A percentile compares a stretch with the other conserved stretches of the same genome.
phyloP scores from a whole-genome alignment of 352 stramenopile genomes.

The Thalassiosira delicatula region DNA sequence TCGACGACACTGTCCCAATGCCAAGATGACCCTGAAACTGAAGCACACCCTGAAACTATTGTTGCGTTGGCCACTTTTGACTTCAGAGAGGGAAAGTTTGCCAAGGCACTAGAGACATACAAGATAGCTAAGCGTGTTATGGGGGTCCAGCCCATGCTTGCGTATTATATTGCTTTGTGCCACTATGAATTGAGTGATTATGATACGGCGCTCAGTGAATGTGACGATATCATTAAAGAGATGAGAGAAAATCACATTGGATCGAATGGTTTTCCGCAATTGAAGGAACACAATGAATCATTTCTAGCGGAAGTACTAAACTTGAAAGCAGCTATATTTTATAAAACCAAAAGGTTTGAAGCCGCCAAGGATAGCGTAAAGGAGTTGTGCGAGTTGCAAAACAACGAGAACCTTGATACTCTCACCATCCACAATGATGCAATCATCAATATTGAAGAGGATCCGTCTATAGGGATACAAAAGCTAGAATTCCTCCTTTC shows the following conservation, averaged over 20 bases:
- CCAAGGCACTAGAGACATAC: conserved; percentile 90
- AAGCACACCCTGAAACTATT: conserved; percentile 91
- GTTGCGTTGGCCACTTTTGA: conserved; percentile 82
- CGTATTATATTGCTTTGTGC: conserved; percentile 95
- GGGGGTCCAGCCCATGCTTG: conserved; percentile 91
- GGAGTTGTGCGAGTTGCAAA: too few relatives aligned
- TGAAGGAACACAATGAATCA: too few relatives aligned
- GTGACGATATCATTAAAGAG: conserved; percentile 93
- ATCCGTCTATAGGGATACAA: conserved; percentile 91
- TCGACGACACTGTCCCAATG: conserved; percentile 88
- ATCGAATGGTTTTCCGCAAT: neutral
- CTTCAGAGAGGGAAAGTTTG: conserved; percentile 88
- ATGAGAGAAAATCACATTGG: conserved; percentile 91
- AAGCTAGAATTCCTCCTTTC: conserved; percentile 96
- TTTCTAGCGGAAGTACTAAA: conserved; percentile 94
- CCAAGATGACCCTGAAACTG: conserved; percentile 88
- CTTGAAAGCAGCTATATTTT: conserved; percentile 94
- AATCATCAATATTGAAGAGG: conserved; percentile 93
- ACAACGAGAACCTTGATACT: conserved; percentile 92
- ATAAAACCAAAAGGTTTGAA: conserved; percentile 91
- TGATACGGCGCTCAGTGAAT: conserved; percentile 89
- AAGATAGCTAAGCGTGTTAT: conserved; percentile 91
- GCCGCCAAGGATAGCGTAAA: conserved; percentile 87
- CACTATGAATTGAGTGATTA: conserved; percentile 92
- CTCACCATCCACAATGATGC: conserved; percentile 89